Base-by-base conservation (phyloP, 108 stramenopile genomes). In the Seminavis robusta region DNA sequence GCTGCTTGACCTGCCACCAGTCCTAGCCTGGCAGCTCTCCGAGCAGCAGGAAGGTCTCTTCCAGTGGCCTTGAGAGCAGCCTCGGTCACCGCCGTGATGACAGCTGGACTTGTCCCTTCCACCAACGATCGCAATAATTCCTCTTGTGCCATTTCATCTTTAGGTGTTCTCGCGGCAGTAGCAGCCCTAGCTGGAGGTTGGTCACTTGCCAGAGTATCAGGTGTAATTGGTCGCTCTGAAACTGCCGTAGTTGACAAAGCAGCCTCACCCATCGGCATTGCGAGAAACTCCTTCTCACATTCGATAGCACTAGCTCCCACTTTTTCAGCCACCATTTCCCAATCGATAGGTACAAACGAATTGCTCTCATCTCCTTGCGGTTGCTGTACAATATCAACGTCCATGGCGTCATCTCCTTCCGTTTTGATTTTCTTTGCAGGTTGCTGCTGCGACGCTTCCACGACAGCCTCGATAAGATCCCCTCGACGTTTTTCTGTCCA, bases 281-380 rank as follows among this genome's bases (percentile, higher is more conserved):
- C 44, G 46, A 89, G 13, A 52, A 93, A 93, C 27, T 69, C 56
- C 17, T 34, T 50, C 48, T 86, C 79, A 60, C 92, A 93, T 26
- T 89, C 88, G 0, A 56, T 58, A 17, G 80, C 47, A 26, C 61
- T 71, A 6, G 67, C 44, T 13, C 88, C 88, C 6, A 93, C 59
- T 30, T 67, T 46, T 11, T 43, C 26, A 11, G 83, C 79, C 11
- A 93, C 77, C 24, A 65, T 61, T 17, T 79, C 70, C 92, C 92
- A 93, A 47, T 89, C 72, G 6, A 92, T 61, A 5, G 2, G 29
- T 47, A 31, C 7, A 2, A 8, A 19, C 51, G 15, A 49, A 15
- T 43, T 74, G 74, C 29, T 53, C 74, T 10, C 50, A 36, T 37
- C 73, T 76, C 31, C 36, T n/a, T n/a, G 9, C 5, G 73, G 55